Conservation (phyloP, 2,329 filamentous ascomycete genomes). For the Aciculosporium take region DNA sequence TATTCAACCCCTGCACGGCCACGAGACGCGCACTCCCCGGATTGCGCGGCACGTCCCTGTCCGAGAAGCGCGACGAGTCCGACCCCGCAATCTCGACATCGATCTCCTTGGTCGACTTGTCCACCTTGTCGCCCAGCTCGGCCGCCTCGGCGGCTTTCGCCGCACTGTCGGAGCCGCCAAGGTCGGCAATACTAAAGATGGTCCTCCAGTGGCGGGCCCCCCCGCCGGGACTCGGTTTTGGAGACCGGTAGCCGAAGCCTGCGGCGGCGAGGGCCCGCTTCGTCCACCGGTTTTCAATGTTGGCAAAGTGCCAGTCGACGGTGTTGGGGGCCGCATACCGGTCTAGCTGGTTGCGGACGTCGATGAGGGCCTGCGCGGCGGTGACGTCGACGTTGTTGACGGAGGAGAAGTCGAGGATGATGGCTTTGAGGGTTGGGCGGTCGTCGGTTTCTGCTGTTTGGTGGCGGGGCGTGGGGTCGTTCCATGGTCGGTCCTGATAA, state of each 20-base stretch:
- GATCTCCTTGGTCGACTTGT: constrained; percentile 9
- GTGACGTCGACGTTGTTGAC: constrained; percentile 44
- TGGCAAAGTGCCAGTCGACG: constrained; percentile 37
- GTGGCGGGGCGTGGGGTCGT: constrained; percentile 32
- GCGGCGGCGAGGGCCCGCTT: constrained; percentile 39
- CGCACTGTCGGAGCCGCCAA: constrained; percentile 58
- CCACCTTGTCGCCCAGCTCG: constrained; percentile 40
- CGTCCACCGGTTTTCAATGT: constrained; percentile 40
- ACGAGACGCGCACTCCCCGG: constrained; percentile 18
- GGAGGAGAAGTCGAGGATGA: constrained; percentile 41
- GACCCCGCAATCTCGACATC: constrained; percentile 17
- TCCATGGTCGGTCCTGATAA: constrained; percentile 41
- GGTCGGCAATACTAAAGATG: constrained; percentile 84
- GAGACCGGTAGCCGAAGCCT: constrained; percentile 34
- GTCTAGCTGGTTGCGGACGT: constrained; percentile 39
- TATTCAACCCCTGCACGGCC: constrained; percentile 31
- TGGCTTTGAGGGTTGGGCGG: constrained; percentile 37
- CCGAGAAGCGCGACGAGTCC: constrained; percentile 11
- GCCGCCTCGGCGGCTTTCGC: constrained; percentile 29
- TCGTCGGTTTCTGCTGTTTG: constrained; percentile 18
- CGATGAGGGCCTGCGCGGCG: constrained; percentile 37
- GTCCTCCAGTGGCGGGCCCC: constrained; percentile 41
- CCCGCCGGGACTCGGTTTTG: constrained; percentile 10
- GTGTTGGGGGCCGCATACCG: constrained; percentile 30
- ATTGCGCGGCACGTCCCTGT: constrained; percentile 16